A percentile compares a stretch with the other conserved stretches of the same genome.
Evolutionary conservation across 352 stramenopile species (phyloP).

Genomic region (Phytophthora chlamydospora): DNA sequence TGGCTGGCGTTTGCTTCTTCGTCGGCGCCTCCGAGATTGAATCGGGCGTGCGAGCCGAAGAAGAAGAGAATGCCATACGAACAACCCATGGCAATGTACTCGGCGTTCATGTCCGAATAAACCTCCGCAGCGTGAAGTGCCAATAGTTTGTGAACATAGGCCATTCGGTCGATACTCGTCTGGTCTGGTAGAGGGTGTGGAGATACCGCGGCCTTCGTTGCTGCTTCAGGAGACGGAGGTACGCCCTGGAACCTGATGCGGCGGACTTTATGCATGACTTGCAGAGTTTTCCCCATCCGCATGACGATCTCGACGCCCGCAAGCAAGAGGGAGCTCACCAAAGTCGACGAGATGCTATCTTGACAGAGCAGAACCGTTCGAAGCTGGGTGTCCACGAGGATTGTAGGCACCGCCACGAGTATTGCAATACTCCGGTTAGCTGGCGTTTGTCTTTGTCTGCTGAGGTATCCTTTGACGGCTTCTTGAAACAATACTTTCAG

Average conservation of each 20-base stretch:
- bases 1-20: conserved; percentile 4
- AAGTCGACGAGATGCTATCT: conserved; percentile 6
- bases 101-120: conserved; percentile 43
- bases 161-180: not conserved
- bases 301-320: conserved; percentile 34
- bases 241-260: conserved; percentile 2
- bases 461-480: conserved; percentile 20
- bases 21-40: conserved; percentile 9
- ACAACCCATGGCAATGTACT: conserved; percentile 54
- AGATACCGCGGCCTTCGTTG: too few relatives aligned
- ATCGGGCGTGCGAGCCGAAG: conserved; percentile 35
- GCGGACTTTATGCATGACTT: conserved; percentile 23
- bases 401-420: conserved; percentile 25
- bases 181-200: too few relatives aligned
- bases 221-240: not conserved
- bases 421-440: conserved; percentile 22
- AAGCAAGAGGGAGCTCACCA: conserved; percentile 31
- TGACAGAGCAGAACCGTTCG: conserved; percentile 28
- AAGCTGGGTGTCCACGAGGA: conserved; percentile 30
- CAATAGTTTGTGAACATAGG: conserved; percentile 17
- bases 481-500: conserved; percentile 21
- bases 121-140: conserved; percentile 27
- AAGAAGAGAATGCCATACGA: conserved; percentile 37
- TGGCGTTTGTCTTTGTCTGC: conserved; percentile 8
- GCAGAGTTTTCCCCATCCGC: conserved; percentile 22